phyloP scores from a whole-genome alignment of 2,329 filamentous ascomycete species.

The Paramyrothecium roridum region DNA sequence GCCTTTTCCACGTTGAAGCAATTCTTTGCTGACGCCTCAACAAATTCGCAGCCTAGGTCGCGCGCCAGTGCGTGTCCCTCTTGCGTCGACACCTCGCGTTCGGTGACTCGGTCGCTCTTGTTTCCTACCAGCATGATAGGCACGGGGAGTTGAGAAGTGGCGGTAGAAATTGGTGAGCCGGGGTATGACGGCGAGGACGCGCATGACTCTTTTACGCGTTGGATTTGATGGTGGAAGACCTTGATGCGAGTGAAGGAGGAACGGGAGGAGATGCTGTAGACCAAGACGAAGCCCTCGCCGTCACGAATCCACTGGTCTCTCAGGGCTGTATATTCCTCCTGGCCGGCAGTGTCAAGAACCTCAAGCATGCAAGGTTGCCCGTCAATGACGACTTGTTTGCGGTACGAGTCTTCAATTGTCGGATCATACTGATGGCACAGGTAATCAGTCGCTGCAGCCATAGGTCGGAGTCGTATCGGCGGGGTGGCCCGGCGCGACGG shows the following conservation, averaged over 20 bases:
- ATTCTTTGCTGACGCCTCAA: constrained; percentile 95
- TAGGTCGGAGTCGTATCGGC: not conserved
- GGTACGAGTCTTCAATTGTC: constrained; percentile 84
- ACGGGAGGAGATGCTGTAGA: constrained; percentile 97
- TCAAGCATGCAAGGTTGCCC: constrained; percentile 95
- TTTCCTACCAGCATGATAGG: constrained; percentile 99
- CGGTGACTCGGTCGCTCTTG: constrained; percentile 95
- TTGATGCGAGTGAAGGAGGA: constrained; percentile 94
- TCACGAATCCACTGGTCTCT: constrained; percentile 98
- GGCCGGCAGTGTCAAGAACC: constrained; percentile 93
- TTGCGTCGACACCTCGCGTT: constrained; percentile 93
- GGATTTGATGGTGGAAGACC: constrained; percentile 94
- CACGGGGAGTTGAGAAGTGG: constrained; percentile 63
- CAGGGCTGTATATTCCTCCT: constrained; percentile 96
- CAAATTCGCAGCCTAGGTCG: constrained; percentile 92
- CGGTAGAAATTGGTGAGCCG: constrained; percentile 65
- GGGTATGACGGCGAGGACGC: constrained; percentile 73
- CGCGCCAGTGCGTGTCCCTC: constrained; percentile 90
- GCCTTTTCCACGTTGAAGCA: constrained; percentile 98
- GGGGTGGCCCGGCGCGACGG: constrained; percentile 11
- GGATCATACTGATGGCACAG: constrained; percentile 66
- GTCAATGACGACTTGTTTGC: constrained; percentile 91
- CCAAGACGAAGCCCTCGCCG: constrained; percentile 93
- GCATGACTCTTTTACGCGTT: constrained; percentile 91
- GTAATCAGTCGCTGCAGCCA: not conserved